Evolutionary conservation across 2,329 filamentous ascomycete species (phyloP).

Genomic region (Penicillium hesseltinei): DNA sequence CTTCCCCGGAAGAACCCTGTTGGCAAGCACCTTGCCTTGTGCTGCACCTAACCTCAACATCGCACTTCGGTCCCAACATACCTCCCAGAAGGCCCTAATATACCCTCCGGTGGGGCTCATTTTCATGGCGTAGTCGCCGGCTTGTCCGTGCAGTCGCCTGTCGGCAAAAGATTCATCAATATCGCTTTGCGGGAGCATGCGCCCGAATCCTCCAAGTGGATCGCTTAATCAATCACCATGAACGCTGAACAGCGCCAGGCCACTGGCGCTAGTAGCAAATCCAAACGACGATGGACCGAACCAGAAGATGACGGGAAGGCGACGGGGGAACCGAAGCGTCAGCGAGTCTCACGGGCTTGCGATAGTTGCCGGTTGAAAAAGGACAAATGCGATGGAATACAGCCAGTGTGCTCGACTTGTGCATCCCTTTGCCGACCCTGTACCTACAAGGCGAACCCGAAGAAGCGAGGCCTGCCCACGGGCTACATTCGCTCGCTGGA

Average conservation of each 20-base stretch:
- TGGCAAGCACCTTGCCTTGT: background rate
- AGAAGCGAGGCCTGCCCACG: constrained; percentile 76
- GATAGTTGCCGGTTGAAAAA: constrained; percentile 66
- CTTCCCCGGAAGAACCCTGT: constrained; percentile 16
- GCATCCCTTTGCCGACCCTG: constrained; percentile 62
- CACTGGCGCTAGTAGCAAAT: constrained; percentile 29
- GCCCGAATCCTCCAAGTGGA: constrained; percentile 25
- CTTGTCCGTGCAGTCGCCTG: constrained; percentile 15
- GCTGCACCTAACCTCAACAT: constrained; percentile 1
- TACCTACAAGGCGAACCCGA: constrained; percentile 69
- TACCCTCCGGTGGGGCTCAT: constrained; percentile 1
- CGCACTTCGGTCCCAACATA: background rate
- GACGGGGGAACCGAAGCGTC: constrained; percentile 53
- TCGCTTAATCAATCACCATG: constrained; percentile 31
- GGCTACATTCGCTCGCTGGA: constrained; percentile 75
- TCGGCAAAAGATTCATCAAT: constrained; percentile 34
- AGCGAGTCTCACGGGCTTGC: constrained; percentile 66
- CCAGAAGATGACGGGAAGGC: constrained; percentile 31
- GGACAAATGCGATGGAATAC: constrained; percentile 70
- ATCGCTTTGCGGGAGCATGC: constrained; percentile 30
- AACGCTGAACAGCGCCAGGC: constrained; percentile 34
- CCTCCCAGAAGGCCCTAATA: constrained; percentile 1
- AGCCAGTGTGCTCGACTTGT: constrained; percentile 67
- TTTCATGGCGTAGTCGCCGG: constrained; percentile 19
- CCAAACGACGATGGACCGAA: constrained; percentile 33